A percentile compares a stretch with the other conserved stretches of the same genome.
Conservation (phyloP, 78 protist species). For the Monosiga brevicollis region DNA sequence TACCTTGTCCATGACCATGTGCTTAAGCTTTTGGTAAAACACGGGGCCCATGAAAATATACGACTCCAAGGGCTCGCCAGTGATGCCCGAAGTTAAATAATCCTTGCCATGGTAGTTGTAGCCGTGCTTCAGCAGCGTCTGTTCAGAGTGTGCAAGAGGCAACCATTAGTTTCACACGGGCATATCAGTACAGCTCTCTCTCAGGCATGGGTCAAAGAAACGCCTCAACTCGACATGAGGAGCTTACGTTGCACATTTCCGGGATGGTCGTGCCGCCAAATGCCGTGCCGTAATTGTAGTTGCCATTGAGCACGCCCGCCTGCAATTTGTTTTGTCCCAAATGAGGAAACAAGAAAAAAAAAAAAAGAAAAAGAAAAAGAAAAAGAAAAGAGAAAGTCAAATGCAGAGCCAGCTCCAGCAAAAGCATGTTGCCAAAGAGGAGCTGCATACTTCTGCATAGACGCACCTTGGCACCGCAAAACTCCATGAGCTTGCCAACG, state of each 20-base stretch:
- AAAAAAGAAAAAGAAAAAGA: no score
- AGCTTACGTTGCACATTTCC: constrained; percentile 36
- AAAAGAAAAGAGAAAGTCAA: no score
- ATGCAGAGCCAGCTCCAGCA: no score
- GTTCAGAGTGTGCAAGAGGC: no score
- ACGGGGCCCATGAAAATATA: constrained; percentile 98
- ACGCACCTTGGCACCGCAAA: constrained; percentile 91
- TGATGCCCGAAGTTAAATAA: constrained; percentile 75
- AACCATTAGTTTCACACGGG: no score
- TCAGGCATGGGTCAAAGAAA: no score
- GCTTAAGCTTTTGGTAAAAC: constrained; percentile 98
- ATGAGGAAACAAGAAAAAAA: not conserved
- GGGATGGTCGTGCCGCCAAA: constrained; percentile 86
- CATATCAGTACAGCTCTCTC: no score
- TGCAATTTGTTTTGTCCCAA: not conserved
- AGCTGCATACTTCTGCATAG: no score
- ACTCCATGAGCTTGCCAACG: constrained; percentile 97
- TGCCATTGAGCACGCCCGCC: constrained; percentile 63
- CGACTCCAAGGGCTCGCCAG: constrained; percentile 86
- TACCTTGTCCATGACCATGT: constrained; percentile 97
- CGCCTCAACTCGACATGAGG: no score
- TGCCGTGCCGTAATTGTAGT: constrained; percentile 55
- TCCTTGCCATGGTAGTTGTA: constrained; percentile 96
- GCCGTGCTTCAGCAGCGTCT: constrained; percentile 45
- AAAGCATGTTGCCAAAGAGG: not conserved